phyloP scores from a whole-genome alignment of 2,329 filamentous ascomycete species.

The Escovopsis sp. region DNA sequence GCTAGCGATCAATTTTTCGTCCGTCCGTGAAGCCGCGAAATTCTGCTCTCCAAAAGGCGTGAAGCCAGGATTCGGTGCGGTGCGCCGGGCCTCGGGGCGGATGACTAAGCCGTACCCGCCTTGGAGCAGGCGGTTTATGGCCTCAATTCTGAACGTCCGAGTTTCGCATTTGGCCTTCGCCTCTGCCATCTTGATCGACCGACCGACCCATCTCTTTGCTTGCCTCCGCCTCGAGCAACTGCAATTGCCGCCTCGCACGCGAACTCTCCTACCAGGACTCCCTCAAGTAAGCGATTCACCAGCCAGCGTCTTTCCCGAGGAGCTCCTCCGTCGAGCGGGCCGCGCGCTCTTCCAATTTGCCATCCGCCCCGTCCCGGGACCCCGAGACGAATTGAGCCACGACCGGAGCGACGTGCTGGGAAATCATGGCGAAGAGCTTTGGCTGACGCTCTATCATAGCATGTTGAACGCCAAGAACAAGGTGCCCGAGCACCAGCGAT shows the following conservation, averaged over 20 bases:
- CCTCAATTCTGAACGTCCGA: slow-evolving; percentile 22
- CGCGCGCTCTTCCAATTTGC: slow-evolving; percentile 1
- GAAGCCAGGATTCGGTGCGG: slow-evolving; percentile 1
- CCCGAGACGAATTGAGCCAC: background rate
- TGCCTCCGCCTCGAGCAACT: background rate
- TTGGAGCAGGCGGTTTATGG: slow-evolving; percentile 22
- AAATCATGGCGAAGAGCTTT: slow-evolving; percentile 3
- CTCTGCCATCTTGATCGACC: background rate
- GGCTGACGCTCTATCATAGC: slow-evolving; percentile 23
- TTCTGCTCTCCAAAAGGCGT: background rate
- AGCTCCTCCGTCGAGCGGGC: background rate
- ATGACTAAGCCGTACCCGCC: slow-evolving; percentile 21
- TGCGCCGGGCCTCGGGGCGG: slow-evolving; percentile 5
- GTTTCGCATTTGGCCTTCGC: background rate
- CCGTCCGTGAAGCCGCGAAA: no score
- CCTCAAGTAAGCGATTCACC: slow-evolving; percentile 1
- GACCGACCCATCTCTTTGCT: background rate
- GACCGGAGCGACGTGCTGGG: no score
- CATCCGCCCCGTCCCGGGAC: background rate
- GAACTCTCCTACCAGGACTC: background rate
- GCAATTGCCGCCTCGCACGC: background rate
- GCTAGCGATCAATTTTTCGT: no score
- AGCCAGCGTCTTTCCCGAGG: background rate
- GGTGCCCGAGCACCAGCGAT: slow-evolving; percentile 59
- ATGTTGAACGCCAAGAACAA: slow-evolving; percentile 60